Percentiles rank a stretch among this genome's conserved stretches.
phyloP scores from a whole-genome alignment of 305 asterid species.

The Fraxinus floribunda region DNA sequence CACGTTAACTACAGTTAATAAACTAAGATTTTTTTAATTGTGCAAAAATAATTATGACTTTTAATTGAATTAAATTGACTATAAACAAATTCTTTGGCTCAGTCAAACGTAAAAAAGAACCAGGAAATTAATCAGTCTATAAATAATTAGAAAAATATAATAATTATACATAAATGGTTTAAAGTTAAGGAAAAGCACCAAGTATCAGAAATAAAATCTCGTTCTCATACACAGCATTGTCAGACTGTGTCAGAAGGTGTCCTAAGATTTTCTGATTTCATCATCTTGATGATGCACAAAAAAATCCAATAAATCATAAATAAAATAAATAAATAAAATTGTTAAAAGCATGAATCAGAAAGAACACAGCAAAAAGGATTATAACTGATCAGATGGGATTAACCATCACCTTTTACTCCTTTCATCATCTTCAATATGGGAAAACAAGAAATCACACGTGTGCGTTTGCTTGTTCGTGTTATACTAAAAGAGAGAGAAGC shows the following conservation, averaged over 20 bases:
- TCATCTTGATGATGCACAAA: conserved; percentile 22
- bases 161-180: background rate
- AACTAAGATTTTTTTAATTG: no score
- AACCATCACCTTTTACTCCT: conserved; percentile 33
- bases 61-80: background rate
- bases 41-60: background rate
- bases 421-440: conserved; percentile 41
- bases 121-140: background rate
- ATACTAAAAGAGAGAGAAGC: background rate
- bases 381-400: conserved; percentile 39
- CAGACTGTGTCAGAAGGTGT: conserved; percentile 59
- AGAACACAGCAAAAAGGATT: conserved; percentile 56
- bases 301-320: background rate
- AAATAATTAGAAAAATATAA: background rate
- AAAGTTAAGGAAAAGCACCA: background rate
- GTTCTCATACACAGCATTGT: conserved; percentile 55
- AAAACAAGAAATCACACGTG: background rate
- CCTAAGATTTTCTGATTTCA: conserved; percentile 52
- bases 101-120: background rate
- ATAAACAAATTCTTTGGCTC: background rate
- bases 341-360: conserved; percentile 41
- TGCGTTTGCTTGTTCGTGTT: background rate
- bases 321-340: background rate
- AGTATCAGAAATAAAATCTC: conserved; percentile 35
- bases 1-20: no score